phyloP scores from a whole-genome alignment of 371 early-diverging fungal genomes.

The Coemansia sp. region DNA sequence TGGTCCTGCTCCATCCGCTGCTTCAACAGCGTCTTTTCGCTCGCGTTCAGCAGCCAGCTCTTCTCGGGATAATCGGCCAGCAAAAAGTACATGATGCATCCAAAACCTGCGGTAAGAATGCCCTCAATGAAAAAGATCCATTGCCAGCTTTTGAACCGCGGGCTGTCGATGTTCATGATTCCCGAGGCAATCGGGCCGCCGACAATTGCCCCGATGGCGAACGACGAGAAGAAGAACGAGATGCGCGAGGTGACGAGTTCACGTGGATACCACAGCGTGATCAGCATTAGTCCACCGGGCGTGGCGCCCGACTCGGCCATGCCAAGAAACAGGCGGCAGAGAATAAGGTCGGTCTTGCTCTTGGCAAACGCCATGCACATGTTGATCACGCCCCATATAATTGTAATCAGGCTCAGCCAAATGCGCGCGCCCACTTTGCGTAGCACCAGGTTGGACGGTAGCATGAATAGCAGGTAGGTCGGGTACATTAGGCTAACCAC shows the following conservation, averaged over 20 bases:
- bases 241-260: slow-evolving; percentile 47
- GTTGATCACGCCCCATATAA: slow-evolving; percentile 60
- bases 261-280: slow-evolving; percentile 52
- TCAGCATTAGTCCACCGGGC: slow-evolving; percentile 53
- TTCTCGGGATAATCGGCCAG: no score
- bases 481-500: slow-evolving; percentile 37
- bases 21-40: no score
- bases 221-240: background rate
- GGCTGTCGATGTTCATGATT: no score
- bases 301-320: slow-evolving; percentile 65
- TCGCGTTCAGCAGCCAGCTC: no score
- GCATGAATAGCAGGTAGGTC: slow-evolving; percentile 37
- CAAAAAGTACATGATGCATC: no score
- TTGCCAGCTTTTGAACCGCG: no score
- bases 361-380: slow-evolving; percentile 63
- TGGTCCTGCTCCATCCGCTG: no score
- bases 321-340: slow-evolving; percentile 61
- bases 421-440: slow-evolving; percentile 58
- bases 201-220: no score
- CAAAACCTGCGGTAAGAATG: no score
- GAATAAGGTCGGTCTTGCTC: slow-evolving; percentile 52
- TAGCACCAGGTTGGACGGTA: slow-evolving; percentile 63
- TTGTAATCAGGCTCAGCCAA: slow-evolving; percentile 58
- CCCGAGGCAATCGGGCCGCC: no score
- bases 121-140: no score